Evolutionary conservation across 2,329 filamentous ascomycete genomes (phyloP), one percentile per base, ranked within the genome.

Genomic region (Cryphonectria nitschkei): DNA sequence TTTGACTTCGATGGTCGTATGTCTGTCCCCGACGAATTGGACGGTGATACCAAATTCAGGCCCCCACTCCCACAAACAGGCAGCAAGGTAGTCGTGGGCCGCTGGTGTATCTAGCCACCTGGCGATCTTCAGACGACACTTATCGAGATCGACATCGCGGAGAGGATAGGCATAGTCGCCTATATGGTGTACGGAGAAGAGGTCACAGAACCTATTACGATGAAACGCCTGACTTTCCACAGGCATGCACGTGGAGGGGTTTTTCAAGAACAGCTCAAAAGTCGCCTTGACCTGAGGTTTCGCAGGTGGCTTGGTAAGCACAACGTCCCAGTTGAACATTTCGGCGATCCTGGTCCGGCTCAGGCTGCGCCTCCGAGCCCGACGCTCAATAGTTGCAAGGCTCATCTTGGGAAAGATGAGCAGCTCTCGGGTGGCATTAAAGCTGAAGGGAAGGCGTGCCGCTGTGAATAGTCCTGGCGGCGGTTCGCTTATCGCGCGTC

Each of bases 391-490:
- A 60, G 79, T 74, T 8, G 76, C 74, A 11, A 80, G 70, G 1
- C 73, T 74, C 41, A 76, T 76, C 26, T 67, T 73, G 4, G 77
- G 78, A 66, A 76, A 79, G 32, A 87, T 0, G 84, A 87, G 41
- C 7, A 64, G 14, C 19, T 73, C 66, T 78, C 72, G 13, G 77
- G 68, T 26, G 70, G 71, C 8, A 75, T 68, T 19, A 75, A 66
- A 7, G 71, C 69, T 7, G 74, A 74, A 19, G 72, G 72, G 46
- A 69, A 73, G 32, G 75, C 74, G 11, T 76, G 76, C 13, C 73
- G 73, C 2, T 72, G 74, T 65, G 77, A 68, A 69, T 5, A 64
- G n/a, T n/a, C 54, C 66, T 22, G 56, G 71, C 5, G 71, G 71
- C 37, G 71, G 71, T 46, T 73, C 69, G n/a, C 69, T 73, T 1